These are phyloP conservation scores for Umbilicus rupestris DNA, from an alignment of 164 flowering plant genomes.

Conservation along the genomic window DNA sequence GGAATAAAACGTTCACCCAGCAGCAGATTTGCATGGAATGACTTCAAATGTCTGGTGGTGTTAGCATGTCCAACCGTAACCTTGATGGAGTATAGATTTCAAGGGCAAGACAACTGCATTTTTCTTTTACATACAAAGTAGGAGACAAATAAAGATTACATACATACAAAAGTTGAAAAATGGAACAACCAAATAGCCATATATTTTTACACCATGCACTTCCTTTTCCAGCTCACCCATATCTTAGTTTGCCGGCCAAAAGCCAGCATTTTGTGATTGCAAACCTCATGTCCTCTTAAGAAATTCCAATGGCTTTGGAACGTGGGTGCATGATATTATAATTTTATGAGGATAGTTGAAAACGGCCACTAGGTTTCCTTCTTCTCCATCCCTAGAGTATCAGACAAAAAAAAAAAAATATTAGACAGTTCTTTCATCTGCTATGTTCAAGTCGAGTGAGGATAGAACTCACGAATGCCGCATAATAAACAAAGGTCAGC, in stretches of 20 bases:
- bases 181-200: not conserved
- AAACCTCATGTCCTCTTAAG: not conserved
- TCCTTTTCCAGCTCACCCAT: not conserved
- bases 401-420: not conserved
- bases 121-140: not conserved
- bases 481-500: slow-evolving; percentile 78
- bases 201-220: not conserved
- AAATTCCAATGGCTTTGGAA: not conserved
- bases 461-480: slow-evolving; percentile 64
- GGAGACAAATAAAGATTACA: not conserved
- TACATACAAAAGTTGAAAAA: not conserved
- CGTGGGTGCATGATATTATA: not conserved
- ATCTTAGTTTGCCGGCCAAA: not conserved
- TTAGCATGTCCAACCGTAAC: too few species aligned
- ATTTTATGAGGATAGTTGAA: slow-evolving; percentile 62
- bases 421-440: not conserved
- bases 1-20: too few species aligned
- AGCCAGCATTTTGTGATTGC: not conserved
- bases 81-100: too few species aligned
- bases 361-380: slow-evolving; percentile 73
- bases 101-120: not conserved
- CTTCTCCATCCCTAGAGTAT: slow-evolving; percentile 82
- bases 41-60: too few species aligned
- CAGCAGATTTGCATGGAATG: too few species aligned
- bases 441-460: not conserved